Conservation (phyloP, 345 rosid species). For the Jatropha curcas region DNA sequence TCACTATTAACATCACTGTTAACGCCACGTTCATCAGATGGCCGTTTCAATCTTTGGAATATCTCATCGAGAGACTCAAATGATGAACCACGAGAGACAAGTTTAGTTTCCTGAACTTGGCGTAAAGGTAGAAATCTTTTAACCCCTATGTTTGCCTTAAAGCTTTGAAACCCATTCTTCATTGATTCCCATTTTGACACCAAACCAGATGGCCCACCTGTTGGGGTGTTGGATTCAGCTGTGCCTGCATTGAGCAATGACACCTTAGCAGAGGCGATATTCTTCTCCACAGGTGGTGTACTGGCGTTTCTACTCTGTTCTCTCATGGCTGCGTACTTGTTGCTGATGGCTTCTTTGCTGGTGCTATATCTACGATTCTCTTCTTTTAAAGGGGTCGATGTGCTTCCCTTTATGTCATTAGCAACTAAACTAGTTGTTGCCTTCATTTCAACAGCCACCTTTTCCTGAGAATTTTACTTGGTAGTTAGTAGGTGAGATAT, state of each 20-base stretch:
- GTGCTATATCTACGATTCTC: slow-evolving; percentile 61
- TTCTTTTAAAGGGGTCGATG: slow-evolving; percentile 49
- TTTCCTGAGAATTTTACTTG: slow-evolving; percentile 49
- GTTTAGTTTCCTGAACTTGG: slow-evolving; percentile 50
- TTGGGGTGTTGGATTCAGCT: slow-evolving; percentile 28
- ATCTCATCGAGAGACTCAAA: slow-evolving; percentile 80
- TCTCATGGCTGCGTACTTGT: slow-evolving; percentile 84
- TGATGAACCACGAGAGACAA: slow-evolving; percentile 35
- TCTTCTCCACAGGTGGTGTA: slow-evolving; percentile 51
- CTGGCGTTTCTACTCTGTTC: slow-evolving; percentile 61
- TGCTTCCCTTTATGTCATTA: slow-evolving; percentile 35
- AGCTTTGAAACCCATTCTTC: slow-evolving; percentile 81
- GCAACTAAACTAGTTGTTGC: slow-evolving; percentile 34
- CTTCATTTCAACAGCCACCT: slow-evolving; percentile 68
- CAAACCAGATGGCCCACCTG: slow-evolving; percentile 48
- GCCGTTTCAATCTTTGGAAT: slow-evolving; percentile 84
- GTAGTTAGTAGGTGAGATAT: slow-evolving; percentile 21
- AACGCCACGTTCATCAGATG: slow-evolving; percentile 42
- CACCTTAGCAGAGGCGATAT: slow-evolving; percentile 71
- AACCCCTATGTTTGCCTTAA: slow-evolving; percentile 74
- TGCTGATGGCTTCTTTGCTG: slow-evolving; percentile 80
- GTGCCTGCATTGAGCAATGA: slow-evolving; percentile 63
- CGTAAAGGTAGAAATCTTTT: slow-evolving; percentile 67
- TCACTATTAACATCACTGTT: slow-evolving; percentile 36
- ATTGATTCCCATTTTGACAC: slow-evolving; percentile 78